A percentile compares a stretch with the other conserved stretches of the same genome.
Evolutionary conservation across 1,284 basidiomycete genomes (phyloP).

Genomic region (Inonotus hispidus): DNA sequence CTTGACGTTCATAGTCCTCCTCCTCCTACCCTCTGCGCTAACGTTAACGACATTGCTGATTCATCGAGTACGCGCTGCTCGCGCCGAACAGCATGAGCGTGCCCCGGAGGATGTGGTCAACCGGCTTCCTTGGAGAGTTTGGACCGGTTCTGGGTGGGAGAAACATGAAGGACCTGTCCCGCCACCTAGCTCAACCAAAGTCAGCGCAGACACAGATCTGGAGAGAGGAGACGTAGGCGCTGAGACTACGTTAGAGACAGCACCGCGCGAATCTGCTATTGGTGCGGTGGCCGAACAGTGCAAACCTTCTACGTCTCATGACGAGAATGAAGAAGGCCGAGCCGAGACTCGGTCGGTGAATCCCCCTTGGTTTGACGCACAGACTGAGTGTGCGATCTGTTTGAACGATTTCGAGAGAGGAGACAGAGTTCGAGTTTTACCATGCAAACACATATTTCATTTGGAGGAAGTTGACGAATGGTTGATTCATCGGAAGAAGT

Average conservation of each 20-base stretch:
- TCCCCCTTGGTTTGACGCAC: conserved; percentile 68
- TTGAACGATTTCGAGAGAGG: conserved; percentile 79
- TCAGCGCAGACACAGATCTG: conserved; percentile 26
- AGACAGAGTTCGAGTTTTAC: conserved; percentile 82
- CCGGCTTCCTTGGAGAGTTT: conserved; percentile 71
- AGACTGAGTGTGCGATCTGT: conserved; percentile 86
- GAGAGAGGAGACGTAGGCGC: conserved; percentile 31
- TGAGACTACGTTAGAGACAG: neutral
- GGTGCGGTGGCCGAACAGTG: conserved; percentile 21
- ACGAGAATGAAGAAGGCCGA: conserved; percentile 22
- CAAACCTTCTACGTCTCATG: conserved; percentile 40
- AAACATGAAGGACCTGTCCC: conserved; percentile 50
- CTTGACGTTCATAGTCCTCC: conserved; percentile 72
- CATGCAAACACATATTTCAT: conserved; percentile 88
- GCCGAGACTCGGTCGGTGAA: conserved; percentile 28
- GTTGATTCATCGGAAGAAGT: conserved; percentile 84
- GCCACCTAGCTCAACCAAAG: conserved; percentile 30
- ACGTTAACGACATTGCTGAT: conserved; percentile 78
- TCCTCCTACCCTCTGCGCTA: conserved; percentile 74
- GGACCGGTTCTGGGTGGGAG: conserved; percentile 75
- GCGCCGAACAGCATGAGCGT: conserved; percentile 72
- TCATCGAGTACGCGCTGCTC: conserved; percentile 70
- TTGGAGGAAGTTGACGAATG: conserved; percentile 84
- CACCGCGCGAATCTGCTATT: neutral
- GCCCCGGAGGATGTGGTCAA: conserved; percentile 76